These are phyloP conservation scores for Entonaema liquescens DNA, from an alignment of 495 filamentous ascomycete genomes.

Conservation along the genomic window DNA sequence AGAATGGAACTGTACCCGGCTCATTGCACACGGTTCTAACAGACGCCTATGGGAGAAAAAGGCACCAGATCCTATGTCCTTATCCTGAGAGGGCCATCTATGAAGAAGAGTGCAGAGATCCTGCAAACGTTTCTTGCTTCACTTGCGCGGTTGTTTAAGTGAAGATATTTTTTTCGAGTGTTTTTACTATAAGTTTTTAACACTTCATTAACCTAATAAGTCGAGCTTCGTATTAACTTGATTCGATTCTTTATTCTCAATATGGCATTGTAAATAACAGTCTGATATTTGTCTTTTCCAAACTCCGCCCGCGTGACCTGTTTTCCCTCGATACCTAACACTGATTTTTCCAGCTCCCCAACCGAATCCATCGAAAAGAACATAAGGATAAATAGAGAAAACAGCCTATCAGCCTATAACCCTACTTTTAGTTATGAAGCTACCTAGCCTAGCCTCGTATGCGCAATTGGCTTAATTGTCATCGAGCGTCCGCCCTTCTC, in stretches of 20 bases:
- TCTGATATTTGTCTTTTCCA: not conserved
- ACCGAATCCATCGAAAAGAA: not conserved
- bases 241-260: not conserved
- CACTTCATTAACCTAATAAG: not conserved
- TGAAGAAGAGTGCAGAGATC: too few relatives aligned
- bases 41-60: too few relatives aligned
- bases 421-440: not conserved
- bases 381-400: not conserved
- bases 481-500: conserved; percentile 1
- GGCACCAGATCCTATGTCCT: too few relatives aligned
- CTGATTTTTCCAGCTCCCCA: not conserved
- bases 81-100: too few relatives aligned
- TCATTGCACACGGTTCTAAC: too few relatives aligned
- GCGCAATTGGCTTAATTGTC: not conserved
- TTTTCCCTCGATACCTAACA: not conserved
- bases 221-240: too few relatives aligned
- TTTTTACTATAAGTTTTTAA: not conserved
- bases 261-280: not conserved
- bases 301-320: not conserved
- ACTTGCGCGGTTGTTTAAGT: too few relatives aligned
- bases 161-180: too few relatives aligned
- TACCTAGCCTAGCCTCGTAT: not conserved
- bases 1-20: too few relatives aligned
- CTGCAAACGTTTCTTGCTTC: too few relatives aligned
- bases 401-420: not conserved